Base-by-base conservation (phyloP, 2,329 filamentous ascomycete genomes). In the Exophiala bonariae region DNA sequence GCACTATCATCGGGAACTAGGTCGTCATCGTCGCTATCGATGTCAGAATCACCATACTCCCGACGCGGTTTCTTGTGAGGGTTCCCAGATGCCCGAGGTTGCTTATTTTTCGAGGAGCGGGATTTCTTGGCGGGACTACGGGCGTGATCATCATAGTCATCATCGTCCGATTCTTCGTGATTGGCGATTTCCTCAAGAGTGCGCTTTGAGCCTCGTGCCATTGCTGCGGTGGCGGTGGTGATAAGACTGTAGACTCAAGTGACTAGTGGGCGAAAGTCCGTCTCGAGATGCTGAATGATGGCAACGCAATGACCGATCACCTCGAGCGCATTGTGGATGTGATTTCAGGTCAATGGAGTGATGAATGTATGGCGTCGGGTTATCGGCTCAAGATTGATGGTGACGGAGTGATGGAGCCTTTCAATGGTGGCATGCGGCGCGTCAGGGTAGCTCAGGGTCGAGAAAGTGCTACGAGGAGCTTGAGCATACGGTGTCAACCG, bases 11-110 rank as follows among this genome's bases (percentile, higher is more conserved):
- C 68, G 3, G 68, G 71, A 18, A 72, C 68, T 5, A 65, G 49
- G 16, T 68, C 64, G 38, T 67, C 65, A 14, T 68, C 67, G 47
- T 77, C 73, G 48, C 77, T 77, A 58, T 75, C 73, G 50, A 71
- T 61, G 47, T 66, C 65, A 41, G 62, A 58, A 33, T 50, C 51
- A 26, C 38, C 59, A 61, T 71, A 70, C 23, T 63, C 59, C 44
- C 69, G 68, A 48, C 44, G 32, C 28, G 65, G 68, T 33, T 66
- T 62, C 60, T 66, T 65, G 50, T 59, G 57, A 3, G 50, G 45
- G 13, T 59, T 55, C 22, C 44, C 52, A 33, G 55, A 56, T 28
- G 66, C 69, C 43, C 66, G 64, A 19, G 59, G 56, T 23, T 57
- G 63, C 40, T 61, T 63, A 35, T 60, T 58, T 46, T 62, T 67